A percentile compares a stretch with the other conserved stretches of the same genome.
phyloP scores from a whole-genome alignment of 768 basidiomycete species.

The Tricholoma sp. region DNA sequence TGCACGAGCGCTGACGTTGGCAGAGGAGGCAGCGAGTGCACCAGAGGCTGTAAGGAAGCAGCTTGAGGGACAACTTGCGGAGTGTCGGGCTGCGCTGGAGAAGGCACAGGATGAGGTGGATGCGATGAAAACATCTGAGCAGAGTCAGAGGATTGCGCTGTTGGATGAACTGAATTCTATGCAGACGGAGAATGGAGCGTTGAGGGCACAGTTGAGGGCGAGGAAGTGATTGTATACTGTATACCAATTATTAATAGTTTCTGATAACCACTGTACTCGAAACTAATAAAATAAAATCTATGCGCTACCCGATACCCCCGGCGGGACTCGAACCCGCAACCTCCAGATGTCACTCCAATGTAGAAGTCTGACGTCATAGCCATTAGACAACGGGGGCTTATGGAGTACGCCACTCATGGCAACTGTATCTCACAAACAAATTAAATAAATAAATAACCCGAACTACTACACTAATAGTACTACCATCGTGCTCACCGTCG shows the following conservation, averaged over 20 bases:
- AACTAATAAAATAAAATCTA: no score
- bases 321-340: slow-evolving; percentile 86
- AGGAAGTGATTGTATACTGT: slow-evolving; percentile 34
- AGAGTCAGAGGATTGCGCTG: slow-evolving; percentile 76
- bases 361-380: slow-evolving; percentile 92
- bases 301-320: no score
- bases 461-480: no score
- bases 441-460: neutral
- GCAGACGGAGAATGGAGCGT: slow-evolving; percentile 70
- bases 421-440: no score
- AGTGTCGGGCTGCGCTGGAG: slow-evolving; percentile 55
- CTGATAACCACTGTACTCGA: no score
- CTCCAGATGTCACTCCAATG: slow-evolving; percentile 51
- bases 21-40: slow-evolving; percentile 59
- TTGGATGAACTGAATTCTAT: slow-evolving; percentile 85
- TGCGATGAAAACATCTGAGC: slow-evolving; percentile 63
- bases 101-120: slow-evolving; percentile 66
- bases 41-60: slow-evolving; percentile 57
- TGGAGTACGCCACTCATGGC: neutral
- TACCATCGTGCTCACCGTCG: neutral
- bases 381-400: slow-evolving; percentile 82
- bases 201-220: slow-evolving; percentile 68
- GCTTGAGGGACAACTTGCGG: slow-evolving; percentile 59
- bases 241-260: neutral
- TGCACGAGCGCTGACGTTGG: slow-evolving; percentile 63